Evolutionary conservation across 2,329 filamentous ascomycete genomes (phyloP).

Genomic region (Monosporascus sp.): DNA sequence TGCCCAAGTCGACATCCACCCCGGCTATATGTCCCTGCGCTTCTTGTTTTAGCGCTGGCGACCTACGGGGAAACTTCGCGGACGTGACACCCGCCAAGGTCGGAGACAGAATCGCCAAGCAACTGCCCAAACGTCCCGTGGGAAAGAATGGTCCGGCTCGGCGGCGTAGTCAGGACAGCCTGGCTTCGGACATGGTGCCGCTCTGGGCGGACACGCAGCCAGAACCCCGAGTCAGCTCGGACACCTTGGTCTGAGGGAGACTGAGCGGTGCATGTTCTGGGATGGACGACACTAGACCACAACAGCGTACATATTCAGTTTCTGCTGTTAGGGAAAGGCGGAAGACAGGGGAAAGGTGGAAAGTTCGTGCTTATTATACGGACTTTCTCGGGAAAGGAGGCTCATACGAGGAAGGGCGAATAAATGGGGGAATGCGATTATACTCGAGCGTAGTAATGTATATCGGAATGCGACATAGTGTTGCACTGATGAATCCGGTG

Average conservation of each 20-base stretch:
- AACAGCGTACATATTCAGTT: too few species aligned
- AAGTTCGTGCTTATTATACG: too few species aligned
- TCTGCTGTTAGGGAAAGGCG: too few species aligned
- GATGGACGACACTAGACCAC: too few species aligned
- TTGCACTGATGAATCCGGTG: too few species aligned
- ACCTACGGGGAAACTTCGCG: conserved; percentile 2
- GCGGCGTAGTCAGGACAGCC: conserved; percentile 15
- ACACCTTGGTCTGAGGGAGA: conserved; percentile 3
- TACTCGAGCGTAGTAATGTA: too few species aligned
- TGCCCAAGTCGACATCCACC: conserved; percentile 8
- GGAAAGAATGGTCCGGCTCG: not conserved
- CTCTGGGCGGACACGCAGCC: conserved; percentile 12
- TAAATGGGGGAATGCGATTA: too few species aligned
- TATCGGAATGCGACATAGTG: too few species aligned
- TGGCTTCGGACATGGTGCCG: conserved; percentile 22
- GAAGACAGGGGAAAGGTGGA: too few species aligned
- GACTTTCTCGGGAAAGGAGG: too few species aligned
- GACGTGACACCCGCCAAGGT: not conserved
- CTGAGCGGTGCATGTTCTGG: too few species aligned
- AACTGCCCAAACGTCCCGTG: conserved; percentile 9
- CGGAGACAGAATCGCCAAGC: conserved; percentile 3
- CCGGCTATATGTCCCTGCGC: conserved; percentile 21
- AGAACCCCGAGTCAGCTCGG: conserved; percentile 11
- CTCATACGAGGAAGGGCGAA: too few species aligned
- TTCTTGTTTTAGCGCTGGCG: conserved; percentile 19